These are phyloP conservation scores for Candida mattraensis DNA, from an alignment of 805 yeast genomes.

Conservation along the genomic window DNA sequence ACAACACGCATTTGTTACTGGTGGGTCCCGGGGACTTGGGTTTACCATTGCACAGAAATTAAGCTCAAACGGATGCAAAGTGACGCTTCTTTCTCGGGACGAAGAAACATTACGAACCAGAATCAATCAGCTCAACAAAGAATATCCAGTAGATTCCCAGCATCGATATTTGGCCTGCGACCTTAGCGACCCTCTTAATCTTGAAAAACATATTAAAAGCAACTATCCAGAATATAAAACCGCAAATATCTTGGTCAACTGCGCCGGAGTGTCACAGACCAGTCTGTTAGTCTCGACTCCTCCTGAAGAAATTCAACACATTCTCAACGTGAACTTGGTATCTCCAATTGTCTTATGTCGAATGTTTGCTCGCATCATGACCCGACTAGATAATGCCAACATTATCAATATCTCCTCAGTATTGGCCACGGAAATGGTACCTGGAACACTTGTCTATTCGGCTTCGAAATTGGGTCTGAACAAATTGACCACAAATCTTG, in stretches of 20 bases:
- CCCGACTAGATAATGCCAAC: conserved; percentile 34
- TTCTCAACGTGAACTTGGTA: conserved; percentile 56
- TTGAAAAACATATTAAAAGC: conserved; percentile 15
- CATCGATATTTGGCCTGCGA: conserved; percentile 39
- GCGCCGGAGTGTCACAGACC: conserved; percentile 68
- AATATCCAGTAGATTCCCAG: conserved; percentile 15
- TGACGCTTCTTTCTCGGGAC: conserved; percentile 53
- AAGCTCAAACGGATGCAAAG: conserved; percentile 50
- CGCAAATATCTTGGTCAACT: conserved; percentile 51
- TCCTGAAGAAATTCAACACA: conserved; percentile 39
- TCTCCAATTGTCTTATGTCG: conserved; percentile 64
- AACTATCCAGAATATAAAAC: conserved; percentile 33
- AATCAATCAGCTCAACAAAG: conserved; percentile 20
- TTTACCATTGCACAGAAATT: conserved; percentile 50
- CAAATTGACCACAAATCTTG: conserved; percentile 59
- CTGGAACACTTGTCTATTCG: conserved; percentile 66
- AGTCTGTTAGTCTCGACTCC: conserved; percentile 47
- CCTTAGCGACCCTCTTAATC: conserved; percentile 21
- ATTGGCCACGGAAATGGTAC: conserved; percentile 43
- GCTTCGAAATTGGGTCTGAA: conserved; percentile 71
- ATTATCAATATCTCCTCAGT: conserved; percentile 71
- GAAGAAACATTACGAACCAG: conserved; percentile 34
- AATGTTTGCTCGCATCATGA: conserved; percentile 50
- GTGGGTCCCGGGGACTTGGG: conserved; percentile 73
- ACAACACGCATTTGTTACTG: conserved; percentile 54